Base-by-base conservation (phyloP, 139 green algal genomes). In the Closterium sp. region DNA sequence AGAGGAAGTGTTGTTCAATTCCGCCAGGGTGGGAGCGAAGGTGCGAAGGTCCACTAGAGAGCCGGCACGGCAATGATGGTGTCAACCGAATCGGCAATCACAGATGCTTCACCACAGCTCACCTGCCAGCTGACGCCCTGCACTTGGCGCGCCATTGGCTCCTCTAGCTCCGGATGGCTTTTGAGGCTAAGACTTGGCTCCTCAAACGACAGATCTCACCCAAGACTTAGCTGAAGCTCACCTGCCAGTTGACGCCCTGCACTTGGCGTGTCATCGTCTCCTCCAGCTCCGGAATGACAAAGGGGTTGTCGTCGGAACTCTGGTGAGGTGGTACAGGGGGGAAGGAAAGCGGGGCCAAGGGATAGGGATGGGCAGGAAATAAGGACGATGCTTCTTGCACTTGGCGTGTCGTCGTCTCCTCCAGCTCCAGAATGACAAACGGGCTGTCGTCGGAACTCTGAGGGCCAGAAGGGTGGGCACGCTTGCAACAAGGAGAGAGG, bases 51-150 rank as follows among this genome's bases (percentile, higher is more conserved):
- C n/a, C n/a, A n/a, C n/a, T n/a, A n/a, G n/a, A n/a, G n/a, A n/a
- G n/a, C n/a, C n/a, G n/a, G n/a, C n/a, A n/a, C n/a, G n/a, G n/a
- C n/a, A n/a, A n/a, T n/a, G n/a, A n/a, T n/a, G n/a, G n/a, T n/a
- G n/a, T n/a, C n/a, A n/a, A n/a, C n/a, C n/a, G n/a, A n/a, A n/a
- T n/a, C n/a, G n/a, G n/a, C n/a, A n/a, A n/a, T n/a, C n/a, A n/a
- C n/a, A n/a, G n/a, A n/a, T n/a, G n/a, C n/a, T n/a, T n/a, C n/a
- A n/a, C n/a, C n/a, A n/a, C 36, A 55, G 36, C 97, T 96, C 0
- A 99, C 89, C 94, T 98, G 96, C 97, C 97, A 99, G 96, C 99
- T 99, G 95, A 92, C 92, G 25, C 91, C 88, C 95, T 99, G 98
- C 83, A 98, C 96, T 86, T 95, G 93, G 34, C 32, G 84, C 33